A percentile compares a stretch with the other conserved stretches of the same genome.
Evolutionary conservation across 148 eudicot species (phyloP).

Genomic region (Rhododendron simsii): DNA sequence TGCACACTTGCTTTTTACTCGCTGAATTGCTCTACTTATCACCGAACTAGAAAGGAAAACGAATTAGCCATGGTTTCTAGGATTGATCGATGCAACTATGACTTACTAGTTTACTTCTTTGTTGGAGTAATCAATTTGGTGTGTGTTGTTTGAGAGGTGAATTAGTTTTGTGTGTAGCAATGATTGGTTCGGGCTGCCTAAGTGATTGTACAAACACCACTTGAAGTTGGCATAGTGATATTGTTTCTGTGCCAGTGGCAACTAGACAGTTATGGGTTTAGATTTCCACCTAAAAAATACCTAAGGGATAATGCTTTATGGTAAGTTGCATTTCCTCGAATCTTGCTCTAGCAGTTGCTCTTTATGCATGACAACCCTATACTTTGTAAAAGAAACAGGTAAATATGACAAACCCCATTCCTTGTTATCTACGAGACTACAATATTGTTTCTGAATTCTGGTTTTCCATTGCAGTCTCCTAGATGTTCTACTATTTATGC

Average conservation of each 20-base stretch:
- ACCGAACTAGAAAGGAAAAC: not conserved
- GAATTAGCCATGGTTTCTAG: not conserved
- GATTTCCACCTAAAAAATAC: not conserved
- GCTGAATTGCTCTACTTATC: not conserved
- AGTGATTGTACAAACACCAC: not conserved
- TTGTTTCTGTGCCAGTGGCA: not conserved
- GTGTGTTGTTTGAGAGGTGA: not conserved
- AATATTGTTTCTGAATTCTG: not conserved
- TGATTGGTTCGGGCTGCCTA: not conserved
- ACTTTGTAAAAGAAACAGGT: not conserved
- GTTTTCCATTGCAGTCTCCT: conserved; percentile 6
- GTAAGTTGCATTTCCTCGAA: not conserved
- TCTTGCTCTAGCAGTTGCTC: not conserved
- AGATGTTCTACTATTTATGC: not conserved
- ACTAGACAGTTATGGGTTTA: not conserved
- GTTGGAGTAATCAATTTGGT: not conserved
- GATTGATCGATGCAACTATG: not conserved
- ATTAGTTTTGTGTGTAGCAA: not conserved
- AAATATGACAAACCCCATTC: not conserved
- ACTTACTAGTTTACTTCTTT: not conserved
- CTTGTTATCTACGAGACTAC: not conserved
- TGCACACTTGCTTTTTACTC: not conserved
- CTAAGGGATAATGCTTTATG: not conserved
- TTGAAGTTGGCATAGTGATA: not conserved
- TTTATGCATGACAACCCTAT: not conserved